These are phyloP conservation scores for Eucalyptus sp. DNA, from an alignment of 345 rosid species.

Conservation along the genomic window DNA sequence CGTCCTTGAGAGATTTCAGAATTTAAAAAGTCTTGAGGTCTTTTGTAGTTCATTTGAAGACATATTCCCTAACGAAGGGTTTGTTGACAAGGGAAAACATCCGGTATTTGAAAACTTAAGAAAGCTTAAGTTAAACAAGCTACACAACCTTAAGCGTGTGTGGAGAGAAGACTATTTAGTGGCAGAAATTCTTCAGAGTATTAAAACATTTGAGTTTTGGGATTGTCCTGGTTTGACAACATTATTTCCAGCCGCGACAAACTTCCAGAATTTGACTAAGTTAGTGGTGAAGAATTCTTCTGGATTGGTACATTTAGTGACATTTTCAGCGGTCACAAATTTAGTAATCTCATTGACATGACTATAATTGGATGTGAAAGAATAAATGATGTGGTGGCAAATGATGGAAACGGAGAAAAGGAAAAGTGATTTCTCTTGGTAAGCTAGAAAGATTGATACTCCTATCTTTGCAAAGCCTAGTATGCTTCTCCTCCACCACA, in stretches of 20 bases:
- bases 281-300: not conserved
- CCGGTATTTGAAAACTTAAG: accelerated
- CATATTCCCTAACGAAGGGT: not conserved
- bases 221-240: not conserved
- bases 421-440: not conserved
- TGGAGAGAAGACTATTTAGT: not conserved
- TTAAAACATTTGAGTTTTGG: not conserved
- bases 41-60: not conserved
- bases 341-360: not conserved
- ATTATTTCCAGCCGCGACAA: not conserved
- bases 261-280: not conserved
- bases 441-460: not conserved
- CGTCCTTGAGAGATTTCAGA: not conserved
- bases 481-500: not conserved
- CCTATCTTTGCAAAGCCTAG: not conserved
- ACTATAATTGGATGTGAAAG: not conserved
- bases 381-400: not conserved
- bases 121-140: not conserved
- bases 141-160: not conserved
- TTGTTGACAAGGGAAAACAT: not conserved
- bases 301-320: not conserved
- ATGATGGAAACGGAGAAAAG: not conserved
- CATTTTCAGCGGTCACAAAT: not conserved
- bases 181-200: not conserved
- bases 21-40: not conserved